phyloP scores from a whole-genome alignment of 2,329 filamentous ascomycete species.

The Talaromyces sp. region DNA sequence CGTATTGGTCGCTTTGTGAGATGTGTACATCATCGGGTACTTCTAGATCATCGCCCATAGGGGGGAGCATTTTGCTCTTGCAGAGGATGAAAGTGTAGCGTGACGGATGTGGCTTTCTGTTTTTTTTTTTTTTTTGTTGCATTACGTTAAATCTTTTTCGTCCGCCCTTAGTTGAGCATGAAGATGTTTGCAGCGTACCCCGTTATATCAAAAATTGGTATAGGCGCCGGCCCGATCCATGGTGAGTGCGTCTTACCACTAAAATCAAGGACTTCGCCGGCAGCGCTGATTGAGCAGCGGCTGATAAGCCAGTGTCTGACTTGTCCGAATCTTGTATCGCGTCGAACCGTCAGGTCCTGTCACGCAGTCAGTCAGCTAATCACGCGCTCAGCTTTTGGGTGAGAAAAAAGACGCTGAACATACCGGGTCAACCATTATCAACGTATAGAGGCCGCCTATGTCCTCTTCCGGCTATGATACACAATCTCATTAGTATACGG shows the following conservation, averaged over 20 bases:
- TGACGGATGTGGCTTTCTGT: constrained; percentile 14
- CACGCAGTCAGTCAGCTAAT: background rate
- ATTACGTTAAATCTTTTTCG: no score
- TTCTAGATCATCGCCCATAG: background rate
- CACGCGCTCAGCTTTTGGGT: background rate
- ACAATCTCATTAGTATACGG: background rate
- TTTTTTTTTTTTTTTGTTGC: no score
- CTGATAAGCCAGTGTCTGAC: constrained; percentile 16
- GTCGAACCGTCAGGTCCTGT: constrained; percentile 14
- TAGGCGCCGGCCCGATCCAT: constrained; percentile 14
- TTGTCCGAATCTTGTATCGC: constrained; percentile 15
- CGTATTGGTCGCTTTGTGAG: background rate
- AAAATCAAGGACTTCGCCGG: constrained; percentile 4
- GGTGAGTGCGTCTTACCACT: constrained; percentile 4
- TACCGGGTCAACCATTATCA: constrained; percentile 12
- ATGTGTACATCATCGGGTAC: background rate
- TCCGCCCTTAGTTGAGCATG: background rate
- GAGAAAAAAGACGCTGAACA: background rate
- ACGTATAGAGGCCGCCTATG: background rate
- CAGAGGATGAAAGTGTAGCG: constrained; percentile 16
- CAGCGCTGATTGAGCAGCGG: background rate
- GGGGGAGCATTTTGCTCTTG: background rate
- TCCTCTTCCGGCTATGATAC: background rate
- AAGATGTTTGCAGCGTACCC: background rate
- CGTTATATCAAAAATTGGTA: constrained; percentile 7